Base-by-base conservation (phyloP, 192 early-diverging fungal genomes). In the Coemansia umbellata region DNA sequence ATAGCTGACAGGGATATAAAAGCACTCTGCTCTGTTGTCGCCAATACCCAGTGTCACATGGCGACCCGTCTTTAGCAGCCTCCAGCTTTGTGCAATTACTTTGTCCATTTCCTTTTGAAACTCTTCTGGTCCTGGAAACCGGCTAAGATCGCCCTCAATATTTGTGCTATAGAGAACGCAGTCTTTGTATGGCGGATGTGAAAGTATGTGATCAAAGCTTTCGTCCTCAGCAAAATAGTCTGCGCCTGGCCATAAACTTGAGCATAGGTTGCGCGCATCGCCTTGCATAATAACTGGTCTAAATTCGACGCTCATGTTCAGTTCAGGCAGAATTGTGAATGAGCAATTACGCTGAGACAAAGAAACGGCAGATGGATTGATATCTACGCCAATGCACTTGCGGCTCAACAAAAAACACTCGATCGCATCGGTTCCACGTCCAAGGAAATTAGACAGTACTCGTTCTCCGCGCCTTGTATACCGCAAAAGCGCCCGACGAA, bases 151-250 rank as follows among this genome's bases (percentile, higher is more conserved):
- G 26, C 92, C 92, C 4, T 89, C 91, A 42, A 96, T 87, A 57
- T 91, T 85, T 5, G 87, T 81, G 43, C 88, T 91, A 63, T 91
- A 90, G 4, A 85, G 76, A 1, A 93, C 89, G 54, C 91, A 93
- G 61, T 94, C 91, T 67, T 96, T 96, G 70, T 96, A 96, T 4
- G 93, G 93, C 36, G 93, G 93, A 52, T 96, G 93, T 9, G 89
- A 91, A 23, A 96, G 78, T 5, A 96, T 78, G 53, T 93, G 91
- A 66, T 93, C 91, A 60, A 88, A 96, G 14, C 77, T 79, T 24
- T 87, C 88, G 18, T 71, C 69, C 50, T 78, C 85, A 49, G 92
- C 88, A 47, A 91, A 72, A 2, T 83, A 64, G 39, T 32, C n/a
- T 9, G 63, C 57, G 7, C 75, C 75, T 3, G 75, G 64, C 68